Conservation (phyloP, 768 basidiomycete genomes). For the Mycena filopes region DNA sequence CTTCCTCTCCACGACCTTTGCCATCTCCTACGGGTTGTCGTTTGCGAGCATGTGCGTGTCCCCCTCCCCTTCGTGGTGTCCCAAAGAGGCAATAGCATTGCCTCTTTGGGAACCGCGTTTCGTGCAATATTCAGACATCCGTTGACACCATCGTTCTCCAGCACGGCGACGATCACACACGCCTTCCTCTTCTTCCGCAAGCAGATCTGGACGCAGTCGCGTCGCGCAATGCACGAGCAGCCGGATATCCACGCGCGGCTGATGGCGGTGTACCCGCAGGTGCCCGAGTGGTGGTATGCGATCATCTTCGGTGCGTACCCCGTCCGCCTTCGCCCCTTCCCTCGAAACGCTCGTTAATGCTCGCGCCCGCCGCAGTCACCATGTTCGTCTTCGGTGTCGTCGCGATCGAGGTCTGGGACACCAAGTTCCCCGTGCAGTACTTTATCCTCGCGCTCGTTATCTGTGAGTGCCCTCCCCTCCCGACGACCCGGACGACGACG, state of each 20-base stretch:
- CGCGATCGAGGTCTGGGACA: slow-evolving; percentile 63
- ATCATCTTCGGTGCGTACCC: slow-evolving; percentile 57
- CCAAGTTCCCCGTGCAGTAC: slow-evolving; percentile 57
- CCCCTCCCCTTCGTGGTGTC: background rate
- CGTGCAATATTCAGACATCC: no score
- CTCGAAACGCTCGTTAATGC: no score
- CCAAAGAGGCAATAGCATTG: no score
- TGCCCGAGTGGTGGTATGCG: slow-evolving; percentile 87
- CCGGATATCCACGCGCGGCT: slow-evolving; percentile 87
- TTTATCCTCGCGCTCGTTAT: slow-evolving; percentile 80
- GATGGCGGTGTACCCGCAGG: slow-evolving; percentile 75
- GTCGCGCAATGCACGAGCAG: slow-evolving; percentile 79
- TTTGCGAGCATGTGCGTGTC: slow-evolving; percentile 71
- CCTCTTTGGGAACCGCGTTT: no score
- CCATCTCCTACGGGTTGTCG: slow-evolving; percentile 77
- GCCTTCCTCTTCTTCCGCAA: slow-evolving; percentile 81
- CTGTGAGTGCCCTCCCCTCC: slow-evolving; percentile 45
- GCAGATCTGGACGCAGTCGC: slow-evolving; percentile 79
- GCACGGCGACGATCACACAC: slow-evolving; percentile 77
- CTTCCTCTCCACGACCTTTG: slow-evolving; percentile 78
- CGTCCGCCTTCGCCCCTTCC: no score
- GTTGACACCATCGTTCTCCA: background rate
- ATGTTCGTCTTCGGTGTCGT: slow-evolving; percentile 64
- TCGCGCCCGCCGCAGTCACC: background rate
- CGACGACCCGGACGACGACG: background rate